Percentiles rank a stretch among this genome's conserved stretches.
These are phyloP conservation scores for Herpetomonas samuelpessoai DNA, from an alignment of 208 protist genomes.

Conservation along the genomic window DNA sequence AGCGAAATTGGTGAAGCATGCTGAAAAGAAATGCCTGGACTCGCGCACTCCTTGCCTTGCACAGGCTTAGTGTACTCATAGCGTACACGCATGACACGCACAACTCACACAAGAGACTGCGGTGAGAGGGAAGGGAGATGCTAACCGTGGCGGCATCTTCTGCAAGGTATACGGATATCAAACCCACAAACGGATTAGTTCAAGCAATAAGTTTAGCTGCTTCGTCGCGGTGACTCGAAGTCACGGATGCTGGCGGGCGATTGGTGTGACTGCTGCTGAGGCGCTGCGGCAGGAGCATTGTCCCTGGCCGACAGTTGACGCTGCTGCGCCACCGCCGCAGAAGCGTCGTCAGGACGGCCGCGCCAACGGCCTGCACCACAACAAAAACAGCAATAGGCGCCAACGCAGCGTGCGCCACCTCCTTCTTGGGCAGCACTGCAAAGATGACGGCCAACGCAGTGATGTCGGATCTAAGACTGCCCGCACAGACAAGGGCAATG, in stretches of 20 bases:
- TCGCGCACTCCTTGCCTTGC: too few species aligned
- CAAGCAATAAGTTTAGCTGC: not conserved
- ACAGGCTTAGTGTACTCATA: too few species aligned
- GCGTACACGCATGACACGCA: too few species aligned
- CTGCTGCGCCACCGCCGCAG: conserved; percentile 28
- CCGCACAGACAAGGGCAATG: conserved; percentile 26
- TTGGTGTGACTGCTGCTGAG: conserved; percentile 13
- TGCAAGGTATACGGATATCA: too few species aligned
- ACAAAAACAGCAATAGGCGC: conserved; percentile 20
- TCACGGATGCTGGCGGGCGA: not conserved
- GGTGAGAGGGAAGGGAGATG: too few species aligned
- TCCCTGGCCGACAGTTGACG: conserved; percentile 36
- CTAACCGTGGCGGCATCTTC: too few species aligned
- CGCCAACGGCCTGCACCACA: conserved; percentile 20
- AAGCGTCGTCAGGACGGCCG: conserved; percentile 13
- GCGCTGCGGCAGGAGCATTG: conserved; percentile 29
- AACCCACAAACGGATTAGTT: too few species aligned
- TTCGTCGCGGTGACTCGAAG: not conserved
- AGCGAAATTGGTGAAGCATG: too few species aligned
- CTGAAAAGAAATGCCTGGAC: too few species aligned
- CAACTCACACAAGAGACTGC: too few species aligned
- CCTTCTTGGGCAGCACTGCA: conserved; percentile 12
- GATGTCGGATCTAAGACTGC: conserved; percentile 28
- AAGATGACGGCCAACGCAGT: conserved; percentile 26
- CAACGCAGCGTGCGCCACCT: conserved; percentile 8